Percentiles rank a stretch among this genome's conserved stretches.
Evolutionary conservation across 148 eudicot genomes (phyloP).

Genomic region (Mesembryanthemum crystallinum): DNA sequence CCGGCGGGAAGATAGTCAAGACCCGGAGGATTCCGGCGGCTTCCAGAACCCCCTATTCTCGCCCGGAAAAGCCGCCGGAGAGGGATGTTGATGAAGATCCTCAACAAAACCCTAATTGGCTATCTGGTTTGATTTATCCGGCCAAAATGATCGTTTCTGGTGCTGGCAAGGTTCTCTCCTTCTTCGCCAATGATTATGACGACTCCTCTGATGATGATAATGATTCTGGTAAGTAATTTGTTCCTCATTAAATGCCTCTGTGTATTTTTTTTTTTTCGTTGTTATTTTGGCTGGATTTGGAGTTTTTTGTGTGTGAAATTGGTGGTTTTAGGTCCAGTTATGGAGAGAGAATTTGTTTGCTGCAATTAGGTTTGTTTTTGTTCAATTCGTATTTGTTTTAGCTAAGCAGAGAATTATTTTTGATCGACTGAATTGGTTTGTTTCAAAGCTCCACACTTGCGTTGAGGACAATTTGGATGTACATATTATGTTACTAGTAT

Average conservation of each 20-base stretch:
- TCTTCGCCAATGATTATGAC: conserved; percentile 40
- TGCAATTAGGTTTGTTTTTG: neutral
- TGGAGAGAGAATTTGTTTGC: neutral
- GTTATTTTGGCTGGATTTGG: conserved; percentile 7
- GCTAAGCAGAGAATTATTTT: no score
- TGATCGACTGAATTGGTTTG: no score
- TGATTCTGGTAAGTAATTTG: conserved; percentile 28
- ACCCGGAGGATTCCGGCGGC: conserved; percentile 32
- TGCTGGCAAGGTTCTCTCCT: conserved; percentile 58
- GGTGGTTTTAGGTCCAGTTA: neutral
- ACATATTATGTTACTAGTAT: no score
- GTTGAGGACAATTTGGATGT: no score
- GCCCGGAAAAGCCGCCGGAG: conserved; percentile 35
- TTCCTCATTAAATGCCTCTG: neutral
- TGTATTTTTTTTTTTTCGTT: conserved; percentile 1
- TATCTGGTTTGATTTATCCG: conserved; percentile 61
- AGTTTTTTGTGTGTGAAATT: neutral
- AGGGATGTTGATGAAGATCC: conserved; percentile 21
- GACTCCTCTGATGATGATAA: conserved; percentile 33
- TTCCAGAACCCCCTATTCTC: conserved; percentile 58
- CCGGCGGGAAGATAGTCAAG: conserved; percentile 60
- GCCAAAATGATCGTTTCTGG: conserved; percentile 62
- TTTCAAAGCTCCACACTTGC: no score
- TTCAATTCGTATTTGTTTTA: no score
- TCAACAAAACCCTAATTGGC: conserved; percentile 71